Evolutionary conservation across 257 asterid genomes (phyloP), one percentile per base, ranked within the genome.

Genomic region (Mitragyna speciosa): DNA sequence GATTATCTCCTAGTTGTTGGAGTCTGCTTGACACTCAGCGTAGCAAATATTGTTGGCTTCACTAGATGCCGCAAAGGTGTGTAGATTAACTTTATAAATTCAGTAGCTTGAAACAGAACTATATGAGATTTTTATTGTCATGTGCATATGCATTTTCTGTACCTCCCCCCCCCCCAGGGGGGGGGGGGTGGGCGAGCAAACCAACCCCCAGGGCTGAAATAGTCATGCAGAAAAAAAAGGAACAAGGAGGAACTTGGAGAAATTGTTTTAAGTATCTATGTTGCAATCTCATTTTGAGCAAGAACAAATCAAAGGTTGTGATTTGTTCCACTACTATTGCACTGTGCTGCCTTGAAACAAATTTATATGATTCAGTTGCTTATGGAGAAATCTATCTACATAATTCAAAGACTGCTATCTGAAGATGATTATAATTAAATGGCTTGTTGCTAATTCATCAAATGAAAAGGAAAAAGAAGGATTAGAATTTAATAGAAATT

Each of bases 41-140:
- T 91, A 78, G 99, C 99, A 80, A 96, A 96, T 86, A 96, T 96
- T 74, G 88, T 96, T 84, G 99, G 98, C 87, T 96, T 96, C 87
- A 96, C 98, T 45, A 92, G 87, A 86, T 96, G 99, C 88, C 94
- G 91, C 79, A 96, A 96, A 94, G 99, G 99, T 94, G 79, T 61
- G 88, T 79, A 70, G 30, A 51, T 45, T 59, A 49, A 70, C 64
- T 45, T 70, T 71, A 19, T 36, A 67, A 31, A 5, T 78, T 74
- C 43, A 26, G 52, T 33, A 30, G 3, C 24, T 39, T 74, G 11
- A 14, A 22, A 70, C 3, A 54, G 76, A 47, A 58, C 71, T 8
- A 3, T 3, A 22, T 48, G 45, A 72, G 26, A 17, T n/a, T n/a
- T 67, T 12, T 71, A 47, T 71, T 24, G 0, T 14, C 8, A 1